These are phyloP conservation scores for Magnusiomyces sp. DNA, from an alignment of 1,139 yeast species.

Conservation along the genomic window DNA sequence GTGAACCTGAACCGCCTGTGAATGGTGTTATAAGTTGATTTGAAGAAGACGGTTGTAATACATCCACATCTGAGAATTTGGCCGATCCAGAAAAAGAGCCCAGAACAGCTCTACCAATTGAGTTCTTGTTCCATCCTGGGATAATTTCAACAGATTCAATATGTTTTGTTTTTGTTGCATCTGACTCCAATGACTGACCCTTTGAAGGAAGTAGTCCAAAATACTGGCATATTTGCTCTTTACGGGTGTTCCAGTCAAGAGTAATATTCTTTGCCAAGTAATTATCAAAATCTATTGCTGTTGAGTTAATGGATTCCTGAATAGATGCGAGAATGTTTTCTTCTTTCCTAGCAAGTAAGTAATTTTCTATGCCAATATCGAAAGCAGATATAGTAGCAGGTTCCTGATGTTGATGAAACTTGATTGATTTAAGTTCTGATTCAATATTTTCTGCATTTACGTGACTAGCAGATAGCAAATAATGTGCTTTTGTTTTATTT, in stretches of 20 bases:
- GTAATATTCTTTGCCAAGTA: constrained; percentile 66
- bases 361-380: constrained; percentile 24
- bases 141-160: background rate
- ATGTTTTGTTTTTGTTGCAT: constrained; percentile 1
- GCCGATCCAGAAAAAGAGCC: constrained; percentile 30
- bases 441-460: constrained; percentile 83
- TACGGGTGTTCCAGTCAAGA: constrained; percentile 76
- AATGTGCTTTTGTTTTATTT: constrained; percentile 80
- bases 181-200: constrained; percentile 7
- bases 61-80: constrained; percentile 28
- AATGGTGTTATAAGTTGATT: constrained; percentile 9
- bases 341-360: constrained; percentile 59
- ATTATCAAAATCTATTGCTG: constrained; percentile 75
- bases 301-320: constrained; percentile 65
- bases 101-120: constrained; percentile 30
- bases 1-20: constrained; percentile 8
- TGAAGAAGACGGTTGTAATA: constrained; percentile 20
- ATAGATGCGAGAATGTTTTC: constrained; percentile 77
- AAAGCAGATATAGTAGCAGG: constrained; percentile 15
- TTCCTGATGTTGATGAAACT: constrained; percentile 22
- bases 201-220: constrained; percentile 40
- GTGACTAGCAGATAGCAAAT: constrained; percentile 82
- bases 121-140: constrained; percentile 27
- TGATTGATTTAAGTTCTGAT: constrained; percentile 39
- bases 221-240: constrained; percentile 61